Evolutionary conservation across 768 basidiomycete species (phyloP).

Genomic region (Kwoniella shandongensis): DNA sequence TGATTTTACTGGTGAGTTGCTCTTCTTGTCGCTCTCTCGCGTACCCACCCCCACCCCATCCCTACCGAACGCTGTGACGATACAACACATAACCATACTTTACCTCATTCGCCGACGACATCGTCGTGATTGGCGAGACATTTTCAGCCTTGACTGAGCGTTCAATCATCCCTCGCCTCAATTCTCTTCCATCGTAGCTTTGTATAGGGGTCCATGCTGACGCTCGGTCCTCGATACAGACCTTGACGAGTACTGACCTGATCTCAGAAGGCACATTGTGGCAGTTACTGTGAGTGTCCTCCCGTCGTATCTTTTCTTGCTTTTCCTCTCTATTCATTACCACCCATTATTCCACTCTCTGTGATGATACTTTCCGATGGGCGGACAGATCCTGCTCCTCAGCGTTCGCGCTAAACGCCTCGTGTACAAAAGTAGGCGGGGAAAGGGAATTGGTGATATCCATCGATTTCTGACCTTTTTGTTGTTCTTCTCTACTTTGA

Average conservation of each 20-base stretch:
- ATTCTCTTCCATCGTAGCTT: not conserved
- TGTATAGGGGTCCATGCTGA: not conserved
- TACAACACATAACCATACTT: constrained; percentile 47
- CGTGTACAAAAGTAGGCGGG: constrained; percentile 52
- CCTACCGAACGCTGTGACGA: constrained; percentile 44
- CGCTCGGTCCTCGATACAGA: too few species aligned
- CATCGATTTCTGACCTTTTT: constrained; percentile 41
- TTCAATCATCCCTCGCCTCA: constrained; percentile 8
- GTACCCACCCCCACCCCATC: not conserved
- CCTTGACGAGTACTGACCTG: too few species aligned
- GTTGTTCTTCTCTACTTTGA: not conserved
- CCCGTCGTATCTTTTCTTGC: not conserved
- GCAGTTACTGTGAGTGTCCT: constrained; percentile 14
- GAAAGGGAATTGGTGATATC: constrained; percentile 40
- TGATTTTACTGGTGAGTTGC: constrained; percentile 5
- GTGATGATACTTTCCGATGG: constrained; percentile 48
- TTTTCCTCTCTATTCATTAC: not conserved
- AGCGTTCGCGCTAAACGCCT: constrained; percentile 40
- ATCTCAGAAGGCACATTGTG: too few species aligned
- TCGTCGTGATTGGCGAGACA: constrained; percentile 44
- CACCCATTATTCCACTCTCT: constrained; percentile 6
- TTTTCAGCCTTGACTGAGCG: constrained; percentile 53
- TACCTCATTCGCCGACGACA: constrained; percentile 44
- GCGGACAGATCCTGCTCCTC: constrained; percentile 45
- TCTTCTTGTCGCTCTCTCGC: not conserved